Evolutionary conservation across 2,329 filamentous ascomycete species (phyloP).

Genomic region (Claviceps sp.): DNA sequence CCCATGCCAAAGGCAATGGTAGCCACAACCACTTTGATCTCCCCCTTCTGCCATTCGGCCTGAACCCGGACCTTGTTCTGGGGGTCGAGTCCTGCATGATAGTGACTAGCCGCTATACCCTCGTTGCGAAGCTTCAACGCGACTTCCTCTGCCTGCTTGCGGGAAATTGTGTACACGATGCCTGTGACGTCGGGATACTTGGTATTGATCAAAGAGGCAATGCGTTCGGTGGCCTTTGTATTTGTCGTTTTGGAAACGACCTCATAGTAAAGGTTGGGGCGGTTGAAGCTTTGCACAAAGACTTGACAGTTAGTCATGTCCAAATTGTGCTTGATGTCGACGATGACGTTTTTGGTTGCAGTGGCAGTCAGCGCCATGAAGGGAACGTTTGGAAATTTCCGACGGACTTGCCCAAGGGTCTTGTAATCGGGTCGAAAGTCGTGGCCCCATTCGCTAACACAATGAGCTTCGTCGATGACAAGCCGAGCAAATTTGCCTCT

Average conservation of each 20-base stretch:
- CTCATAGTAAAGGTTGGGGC: constrained; percentile 87
- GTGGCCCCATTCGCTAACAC: constrained; percentile 97
- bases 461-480: constrained; percentile 98
- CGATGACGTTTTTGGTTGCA: constrained; percentile 82
- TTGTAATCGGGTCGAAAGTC: constrained; percentile 97
- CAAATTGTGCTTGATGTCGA: constrained; percentile 87
- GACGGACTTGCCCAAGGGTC: constrained; percentile 59
- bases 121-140: constrained; percentile 53
- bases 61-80: constrained; percentile 60
- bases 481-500: constrained; percentile 69
- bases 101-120: constrained; percentile 64
- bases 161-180: constrained; percentile 86
- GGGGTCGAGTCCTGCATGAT: constrained; percentile 67
- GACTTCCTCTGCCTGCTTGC: constrained; percentile 69
- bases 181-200: constrained; percentile 63
- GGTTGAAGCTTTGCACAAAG: constrained; percentile 90
- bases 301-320: constrained; percentile 64
- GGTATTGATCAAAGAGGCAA: constrained; percentile 54
- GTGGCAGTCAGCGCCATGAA: constrained; percentile 94
- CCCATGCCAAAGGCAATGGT: constrained; percentile 99
- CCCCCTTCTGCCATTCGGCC: constrained; percentile 67
- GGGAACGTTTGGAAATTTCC: constrained; percentile 63
- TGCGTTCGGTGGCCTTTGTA: constrained; percentile 27
- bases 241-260: constrained; percentile 59
- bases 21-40: constrained; percentile 80